phyloP scores from a whole-genome alignment of 352 stramenopile genomes.

The Globisporangium iwayamae region DNA sequence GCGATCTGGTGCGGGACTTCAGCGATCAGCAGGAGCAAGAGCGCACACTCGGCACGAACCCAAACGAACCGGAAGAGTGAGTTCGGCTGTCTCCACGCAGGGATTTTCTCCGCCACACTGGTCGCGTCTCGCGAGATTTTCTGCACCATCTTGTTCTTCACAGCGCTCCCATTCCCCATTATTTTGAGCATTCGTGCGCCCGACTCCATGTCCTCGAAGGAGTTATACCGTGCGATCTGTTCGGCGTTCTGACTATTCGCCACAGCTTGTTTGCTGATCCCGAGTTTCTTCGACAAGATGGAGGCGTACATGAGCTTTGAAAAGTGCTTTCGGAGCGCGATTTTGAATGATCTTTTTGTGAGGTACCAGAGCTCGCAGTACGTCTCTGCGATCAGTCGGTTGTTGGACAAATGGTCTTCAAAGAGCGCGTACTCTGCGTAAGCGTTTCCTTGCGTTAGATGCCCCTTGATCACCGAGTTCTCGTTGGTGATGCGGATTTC shows the following conservation, averaged over 20 bases:
- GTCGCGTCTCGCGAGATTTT: constrained; percentile 13
- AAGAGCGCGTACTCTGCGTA: constrained; percentile 54
- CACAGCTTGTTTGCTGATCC: background rate
- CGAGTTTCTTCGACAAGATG: constrained; percentile 32
- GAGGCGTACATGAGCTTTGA: constrained; percentile 50
- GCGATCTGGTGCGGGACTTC: constrained; percentile 45
- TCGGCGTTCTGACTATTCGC: background rate
- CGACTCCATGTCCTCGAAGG: constrained; percentile 34
- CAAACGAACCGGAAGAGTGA: constrained; percentile 31
- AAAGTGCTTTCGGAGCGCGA: constrained; percentile 48
- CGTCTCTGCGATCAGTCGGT: constrained; percentile 30
- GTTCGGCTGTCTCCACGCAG: constrained; percentile 24
- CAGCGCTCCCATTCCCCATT: constrained; percentile 27
- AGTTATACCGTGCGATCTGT: constrained; percentile 18
- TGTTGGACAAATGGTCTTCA: constrained; percentile 30
- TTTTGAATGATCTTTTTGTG: constrained; percentile 30
- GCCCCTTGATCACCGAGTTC: constrained; percentile 10
- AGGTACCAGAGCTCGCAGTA: constrained; percentile 56
- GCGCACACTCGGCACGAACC: constrained; percentile 23
- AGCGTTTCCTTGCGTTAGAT: constrained; percentile 28
- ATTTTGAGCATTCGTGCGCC: constrained; percentile 29
- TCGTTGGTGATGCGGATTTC: constrained; percentile 37
- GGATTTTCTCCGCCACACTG: background rate
- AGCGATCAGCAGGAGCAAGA: constrained; percentile 34
- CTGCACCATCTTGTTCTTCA: constrained; percentile 28